Conservation (phyloP, 768 basidiomycete species). For the Termitomyces sp. region DNA sequence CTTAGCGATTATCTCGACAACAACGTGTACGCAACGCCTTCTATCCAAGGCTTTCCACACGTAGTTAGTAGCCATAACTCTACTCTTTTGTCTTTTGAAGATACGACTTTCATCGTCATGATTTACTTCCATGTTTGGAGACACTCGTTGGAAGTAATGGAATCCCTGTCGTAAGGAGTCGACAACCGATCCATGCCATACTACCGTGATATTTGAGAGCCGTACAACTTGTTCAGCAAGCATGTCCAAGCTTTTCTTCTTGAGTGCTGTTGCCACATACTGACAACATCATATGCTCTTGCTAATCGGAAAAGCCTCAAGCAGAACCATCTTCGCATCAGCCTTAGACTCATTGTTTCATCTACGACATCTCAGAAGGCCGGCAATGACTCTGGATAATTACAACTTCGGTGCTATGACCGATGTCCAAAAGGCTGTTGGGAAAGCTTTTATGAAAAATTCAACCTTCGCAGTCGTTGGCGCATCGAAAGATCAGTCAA, state of each 20-base stretch:
- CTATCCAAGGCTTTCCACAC: neutral
- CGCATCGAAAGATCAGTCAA: constrained; percentile 72
- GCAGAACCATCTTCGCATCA: neutral
- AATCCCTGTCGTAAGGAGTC: neutral
- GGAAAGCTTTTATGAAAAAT: constrained; percentile 59
- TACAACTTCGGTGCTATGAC: constrained; percentile 13
- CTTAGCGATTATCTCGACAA: neutral
- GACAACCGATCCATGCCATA: neutral
- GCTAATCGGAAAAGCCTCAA: neutral
- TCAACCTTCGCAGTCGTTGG: constrained; percentile 75
- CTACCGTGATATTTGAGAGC: neutral
- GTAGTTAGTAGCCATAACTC: neutral
- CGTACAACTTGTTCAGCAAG: neutral
- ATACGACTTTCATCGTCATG: too few relatives aligned
- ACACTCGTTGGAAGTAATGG: neutral
- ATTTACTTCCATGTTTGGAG: neutral
- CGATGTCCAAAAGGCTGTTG: constrained; percentile 22
- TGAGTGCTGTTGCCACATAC: constrained; percentile 2
- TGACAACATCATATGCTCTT: constrained; percentile 6
- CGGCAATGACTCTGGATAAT: constrained; percentile 8
- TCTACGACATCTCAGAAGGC: constrained; percentile 11
- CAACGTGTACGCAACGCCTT: neutral
- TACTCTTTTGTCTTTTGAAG: neutral
- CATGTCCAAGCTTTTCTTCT: neutral
- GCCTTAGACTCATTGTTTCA: neutral